Evolutionary conservation across 2,329 filamentous ascomycete genomes (phyloP).

Genomic region (Fusarium chaquense): DNA sequence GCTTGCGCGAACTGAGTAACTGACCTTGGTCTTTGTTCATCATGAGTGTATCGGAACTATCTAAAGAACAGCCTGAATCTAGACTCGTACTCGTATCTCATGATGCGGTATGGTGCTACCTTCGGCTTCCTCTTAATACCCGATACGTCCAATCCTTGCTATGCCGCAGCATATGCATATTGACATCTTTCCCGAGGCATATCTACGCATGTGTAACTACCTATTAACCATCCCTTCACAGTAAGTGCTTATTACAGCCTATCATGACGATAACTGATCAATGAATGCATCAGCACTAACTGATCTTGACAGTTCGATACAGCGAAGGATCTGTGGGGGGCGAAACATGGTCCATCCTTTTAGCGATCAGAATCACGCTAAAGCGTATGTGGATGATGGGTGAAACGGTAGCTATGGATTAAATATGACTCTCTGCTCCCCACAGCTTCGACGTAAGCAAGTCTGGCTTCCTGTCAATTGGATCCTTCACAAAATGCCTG

Average conservation of each 20-base stretch:
- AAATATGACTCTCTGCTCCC: slow-evolving; percentile 3
- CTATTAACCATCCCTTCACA: neutral
- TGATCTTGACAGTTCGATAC: neutral
- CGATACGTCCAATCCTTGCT: neutral
- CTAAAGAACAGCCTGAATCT: neutral
- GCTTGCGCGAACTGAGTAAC: too few species aligned
- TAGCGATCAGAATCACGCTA: slow-evolving; percentile 2
- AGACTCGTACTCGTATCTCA: neutral
- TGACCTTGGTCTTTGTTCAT: neutral
- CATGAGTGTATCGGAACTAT: neutral
- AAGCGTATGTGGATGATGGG: neutral
- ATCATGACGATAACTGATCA: neutral
- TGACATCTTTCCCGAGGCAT: neutral
- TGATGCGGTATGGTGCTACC: too few species aligned
- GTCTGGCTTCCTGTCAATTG: too few species aligned
- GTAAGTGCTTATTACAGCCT: neutral
- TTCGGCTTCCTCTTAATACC: neutral
- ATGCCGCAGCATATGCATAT: neutral
- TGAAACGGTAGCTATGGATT: slow-evolving; percentile 2
- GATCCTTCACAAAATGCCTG: slow-evolving; percentile 4
- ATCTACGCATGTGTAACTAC: neutral
- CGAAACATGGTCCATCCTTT: neutral
- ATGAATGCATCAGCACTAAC: neutral
- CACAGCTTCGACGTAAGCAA: neutral
- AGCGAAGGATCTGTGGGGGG: neutral